These are phyloP conservation scores for Pseudoturritis turrita DNA, from an alignment of 345 rosid species.

Conservation along the genomic window DNA sequence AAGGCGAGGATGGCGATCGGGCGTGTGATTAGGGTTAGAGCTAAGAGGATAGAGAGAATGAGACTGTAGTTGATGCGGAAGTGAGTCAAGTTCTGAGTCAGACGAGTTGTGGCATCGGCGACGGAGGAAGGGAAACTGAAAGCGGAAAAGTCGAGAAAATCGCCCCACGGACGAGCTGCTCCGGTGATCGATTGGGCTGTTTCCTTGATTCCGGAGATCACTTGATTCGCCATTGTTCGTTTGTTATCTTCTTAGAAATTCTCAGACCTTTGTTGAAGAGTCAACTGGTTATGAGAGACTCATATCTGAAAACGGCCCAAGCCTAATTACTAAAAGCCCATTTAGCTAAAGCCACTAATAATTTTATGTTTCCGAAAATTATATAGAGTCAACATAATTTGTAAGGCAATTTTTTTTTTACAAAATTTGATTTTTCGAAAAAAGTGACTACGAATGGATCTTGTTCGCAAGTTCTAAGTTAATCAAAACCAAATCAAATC, in stretches of 20 bases:
- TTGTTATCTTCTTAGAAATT: background rate
- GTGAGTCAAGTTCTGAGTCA: slow-evolving; percentile 59
- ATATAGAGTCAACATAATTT: too few relatives aligned
- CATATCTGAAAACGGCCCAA: background rate
- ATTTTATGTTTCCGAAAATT: too few relatives aligned
- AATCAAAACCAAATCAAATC: too few relatives aligned
- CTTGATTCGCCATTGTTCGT: slow-evolving; percentile 25
- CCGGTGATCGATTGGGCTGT: slow-evolving; percentile 41
- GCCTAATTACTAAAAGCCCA: background rate
- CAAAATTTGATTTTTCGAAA: too few relatives aligned
- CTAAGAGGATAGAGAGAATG: slow-evolving; percentile 37
- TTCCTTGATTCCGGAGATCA: slow-evolving; percentile 44
- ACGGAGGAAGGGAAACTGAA: slow-evolving; percentile 46
- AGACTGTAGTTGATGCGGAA: slow-evolving; percentile 53
- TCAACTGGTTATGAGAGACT: background rate
- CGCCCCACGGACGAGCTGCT: slow-evolving; percentile 49
- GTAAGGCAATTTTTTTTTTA: too few relatives aligned
- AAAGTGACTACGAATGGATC: too few relatives aligned
- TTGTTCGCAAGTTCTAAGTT: too few relatives aligned
- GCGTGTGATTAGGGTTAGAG: slow-evolving; percentile 47
- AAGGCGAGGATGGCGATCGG: slow-evolving; percentile 53
- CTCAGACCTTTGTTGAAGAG: background rate
- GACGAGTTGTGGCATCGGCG: slow-evolving; percentile 50
- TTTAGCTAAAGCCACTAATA: too few relatives aligned
- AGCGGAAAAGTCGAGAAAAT: slow-evolving; percentile 47